phyloP scores from a whole-genome alignment of 129 eudicot species.

The Arctium lappa region DNA sequence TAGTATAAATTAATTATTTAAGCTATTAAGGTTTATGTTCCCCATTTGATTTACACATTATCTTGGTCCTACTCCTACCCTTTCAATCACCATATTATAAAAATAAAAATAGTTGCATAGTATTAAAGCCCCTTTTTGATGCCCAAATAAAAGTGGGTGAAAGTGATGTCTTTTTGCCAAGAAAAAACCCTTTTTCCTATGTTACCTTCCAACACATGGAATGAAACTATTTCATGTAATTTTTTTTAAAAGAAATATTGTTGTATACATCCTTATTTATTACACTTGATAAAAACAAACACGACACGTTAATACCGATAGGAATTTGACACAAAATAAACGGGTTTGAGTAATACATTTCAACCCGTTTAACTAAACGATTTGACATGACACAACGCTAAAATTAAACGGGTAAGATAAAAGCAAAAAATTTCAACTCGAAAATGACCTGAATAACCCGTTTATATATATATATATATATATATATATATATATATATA shows the following conservation, averaged over 20 bases:
- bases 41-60: constrained; percentile 14
- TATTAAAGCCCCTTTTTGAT: constrained; percentile 17
- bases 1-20: neutral
- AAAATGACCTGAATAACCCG: too few species aligned
- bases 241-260: neutral
- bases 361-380: too few species aligned
- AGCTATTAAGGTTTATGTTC: constrained; percentile 1
- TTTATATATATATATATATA: too few species aligned
- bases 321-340: too few species aligned
- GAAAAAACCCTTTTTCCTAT: constrained; percentile 16
- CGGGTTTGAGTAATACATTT: too few species aligned
- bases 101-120: constrained; percentile 3
- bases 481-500: too few species aligned
- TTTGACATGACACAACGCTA: too few species aligned
- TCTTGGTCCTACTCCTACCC: constrained; percentile 6
- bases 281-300: too few species aligned
- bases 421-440: too few species aligned
- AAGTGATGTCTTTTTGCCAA: constrained; percentile 30
- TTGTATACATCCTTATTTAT: too few species aligned
- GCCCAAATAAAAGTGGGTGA: constrained; percentile 14
- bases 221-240: neutral
- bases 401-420: too few species aligned
- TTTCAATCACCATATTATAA: neutral
- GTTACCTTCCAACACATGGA: constrained; percentile 24
- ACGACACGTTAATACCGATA: too few species aligned